phyloP scores from a whole-genome alignment of 2,329 filamentous ascomycete species.

The Colletotrichum tanaceti region DNA sequence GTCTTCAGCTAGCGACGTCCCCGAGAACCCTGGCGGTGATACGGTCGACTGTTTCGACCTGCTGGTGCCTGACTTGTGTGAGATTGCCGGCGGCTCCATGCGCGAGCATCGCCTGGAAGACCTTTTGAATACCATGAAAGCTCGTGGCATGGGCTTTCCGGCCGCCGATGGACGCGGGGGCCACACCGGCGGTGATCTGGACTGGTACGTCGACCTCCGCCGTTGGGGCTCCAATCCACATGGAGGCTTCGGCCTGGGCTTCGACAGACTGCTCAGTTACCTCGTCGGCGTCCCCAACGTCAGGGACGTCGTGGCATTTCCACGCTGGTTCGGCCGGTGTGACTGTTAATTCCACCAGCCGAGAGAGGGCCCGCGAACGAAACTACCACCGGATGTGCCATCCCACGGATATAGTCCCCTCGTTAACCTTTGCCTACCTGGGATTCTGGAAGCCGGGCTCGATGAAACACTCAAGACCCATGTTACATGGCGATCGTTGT shows the following conservation, averaged over 20 bases:
- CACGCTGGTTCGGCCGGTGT: constrained; percentile 75
- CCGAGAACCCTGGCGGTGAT: constrained; percentile 45
- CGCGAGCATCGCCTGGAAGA: constrained; percentile 81
- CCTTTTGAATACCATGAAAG: constrained; percentile 77
- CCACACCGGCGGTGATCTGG: constrained; percentile 56
- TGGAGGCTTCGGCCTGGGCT: constrained; percentile 90
- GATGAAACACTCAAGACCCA: constrained; percentile 21
- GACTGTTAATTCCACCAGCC: constrained; percentile 61
- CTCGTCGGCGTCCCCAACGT: constrained; percentile 84
- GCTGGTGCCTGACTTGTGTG: constrained; percentile 84
- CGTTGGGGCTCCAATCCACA: constrained; percentile 93
- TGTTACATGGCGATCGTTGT: constrained; percentile 21
- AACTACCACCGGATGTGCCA: neutral
- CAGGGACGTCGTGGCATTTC: constrained; percentile 87
- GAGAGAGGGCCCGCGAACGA: neutral
- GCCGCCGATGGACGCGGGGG: constrained; percentile 42
- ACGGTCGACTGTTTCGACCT: constrained; percentile 94
- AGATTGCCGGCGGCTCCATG: constrained; percentile 89
- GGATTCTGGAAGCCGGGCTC: constrained; percentile 46
- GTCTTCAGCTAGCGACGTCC: neutral
- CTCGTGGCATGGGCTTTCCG: constrained; percentile 69
- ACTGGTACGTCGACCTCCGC: constrained; percentile 90
- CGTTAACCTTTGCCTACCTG: constrained; percentile 55
- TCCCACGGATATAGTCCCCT: constrained; percentile 37
- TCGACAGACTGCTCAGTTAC: constrained; percentile 88